Evolutionary conservation across 768 basidiomycete species (phyloP), one percentile per base, ranked within the genome.

Genomic region (Pulveroboletus sp.): DNA sequence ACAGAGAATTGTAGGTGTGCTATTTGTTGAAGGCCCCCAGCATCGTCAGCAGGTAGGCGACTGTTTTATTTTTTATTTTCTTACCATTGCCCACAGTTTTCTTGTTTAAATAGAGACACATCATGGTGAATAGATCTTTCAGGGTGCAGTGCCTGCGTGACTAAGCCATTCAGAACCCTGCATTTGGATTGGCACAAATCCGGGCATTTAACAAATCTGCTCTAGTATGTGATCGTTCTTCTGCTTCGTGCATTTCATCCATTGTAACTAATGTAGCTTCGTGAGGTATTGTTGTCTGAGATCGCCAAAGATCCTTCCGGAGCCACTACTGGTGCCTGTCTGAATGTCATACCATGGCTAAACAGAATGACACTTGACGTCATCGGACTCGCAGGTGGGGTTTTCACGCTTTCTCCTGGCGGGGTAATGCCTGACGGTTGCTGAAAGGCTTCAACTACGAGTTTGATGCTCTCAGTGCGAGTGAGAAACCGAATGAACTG

Each of bases 151-250:
- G 23, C 12, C 13, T 22, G 12, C 10, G 34, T 48, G 34, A 48
- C n/a, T 43, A 9, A 39, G 42, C 9, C 2, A 10, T 30, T 9
- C 36, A 74, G 83, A 86, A 85, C 53, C 83, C 84, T 12, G 83
- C 83, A 0, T 87, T 87, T 55, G 81, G 83, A 2, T 71, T 74
- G 3, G 65, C 74, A 1, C 82, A 84, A 55, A 74, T 85, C 32
- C 71, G 82, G 2, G 78, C 77, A 36, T 58, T 85, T 12, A 81
- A 81, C 3, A 85, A 83, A 60, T 68, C 83, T 27, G 13, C 22
- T 12, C 44, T 20, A 4, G 55, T 56, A 6, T 5, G 41, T 23
- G n/a, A 24, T 13, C n/a, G 14, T 35, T 6, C 6, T 22, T 19
- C 13, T 26, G 12, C 34, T 45, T 32, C 20, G 6, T 9, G 16